A percentile compares a stretch with the other conserved stretches of the same genome.
Evolutionary conservation across 192 early-diverging fungal genomes (phyloP).

Genomic region (Coemansia sp.): DNA sequence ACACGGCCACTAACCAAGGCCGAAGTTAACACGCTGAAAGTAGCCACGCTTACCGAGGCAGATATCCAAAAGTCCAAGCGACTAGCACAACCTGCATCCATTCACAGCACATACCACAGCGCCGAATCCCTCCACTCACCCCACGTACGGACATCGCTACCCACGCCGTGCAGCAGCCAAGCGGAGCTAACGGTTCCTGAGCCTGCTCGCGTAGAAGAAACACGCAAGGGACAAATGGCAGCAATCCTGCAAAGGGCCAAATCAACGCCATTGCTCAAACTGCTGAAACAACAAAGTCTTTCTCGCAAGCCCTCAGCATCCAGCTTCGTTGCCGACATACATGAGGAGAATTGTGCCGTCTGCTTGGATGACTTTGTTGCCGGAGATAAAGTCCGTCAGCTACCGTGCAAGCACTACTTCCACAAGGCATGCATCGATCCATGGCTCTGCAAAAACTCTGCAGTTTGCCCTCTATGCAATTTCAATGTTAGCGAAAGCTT

Average conservation of each 20-base stretch:
- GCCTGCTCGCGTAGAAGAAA: neutral
- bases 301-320: neutral
- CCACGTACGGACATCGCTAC: neutral
- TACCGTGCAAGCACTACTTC: slow-evolving; percentile 46
- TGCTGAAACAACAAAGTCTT: neutral
- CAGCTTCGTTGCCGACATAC: slow-evolving; percentile 9
- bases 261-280: slow-evolving; percentile 6
- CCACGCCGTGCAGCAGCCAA: neutral
- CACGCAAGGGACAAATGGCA: neutral
- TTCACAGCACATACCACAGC: neutral
- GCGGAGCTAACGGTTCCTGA: neutral
- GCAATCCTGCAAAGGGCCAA: neutral
- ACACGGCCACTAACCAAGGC: slow-evolving; percentile 13
- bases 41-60: slow-evolving; percentile 19
- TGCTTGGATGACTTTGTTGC: slow-evolving; percentile 44
- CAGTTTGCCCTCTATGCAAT: slow-evolving; percentile 49
- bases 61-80: slow-evolving; percentile 30
- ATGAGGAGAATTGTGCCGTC: slow-evolving; percentile 47
- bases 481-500: slow-evolving; percentile 23
- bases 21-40: slow-evolving; percentile 17
- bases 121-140: neutral
- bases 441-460: slow-evolving; percentile 31
- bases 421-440: slow-evolving; percentile 46
- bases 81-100: slow-evolving; percentile 13
- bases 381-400: slow-evolving; percentile 36